A percentile compares a stretch with the other conserved stretches of the same genome.
phyloP scores from a whole-genome alignment of 1,139 yeast species.

The Candida glucosophila region DNA sequence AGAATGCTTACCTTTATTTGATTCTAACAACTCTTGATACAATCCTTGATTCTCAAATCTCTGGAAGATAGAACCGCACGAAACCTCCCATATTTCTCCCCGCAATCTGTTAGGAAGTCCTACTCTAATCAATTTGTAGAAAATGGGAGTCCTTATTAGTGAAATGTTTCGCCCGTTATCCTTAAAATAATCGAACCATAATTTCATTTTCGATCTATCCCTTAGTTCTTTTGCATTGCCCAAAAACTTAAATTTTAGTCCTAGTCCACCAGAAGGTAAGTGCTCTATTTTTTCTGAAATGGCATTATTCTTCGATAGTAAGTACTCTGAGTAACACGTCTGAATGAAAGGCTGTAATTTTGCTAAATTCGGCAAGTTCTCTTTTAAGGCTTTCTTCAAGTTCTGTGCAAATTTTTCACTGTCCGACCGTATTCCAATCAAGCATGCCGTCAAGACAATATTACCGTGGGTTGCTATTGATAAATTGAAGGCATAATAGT shows the following conservation, averaged over 20 bases:
- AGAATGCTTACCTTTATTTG: conserved; percentile 56
- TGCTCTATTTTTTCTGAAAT: conserved; percentile 34
- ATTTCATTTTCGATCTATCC: conserved; percentile 78
- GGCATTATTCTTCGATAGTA: conserved; percentile 52
- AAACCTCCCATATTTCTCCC: conserved; percentile 94
- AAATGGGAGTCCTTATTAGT: conserved; percentile 63
- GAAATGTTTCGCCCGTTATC: conserved; percentile 81
- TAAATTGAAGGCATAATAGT: conserved; percentile 72
- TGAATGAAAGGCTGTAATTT: conserved; percentile 57
- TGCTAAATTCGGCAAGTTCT: conserved; percentile 56
- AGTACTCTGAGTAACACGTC: conserved; percentile 79
- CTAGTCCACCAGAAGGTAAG: conserved; percentile 82
- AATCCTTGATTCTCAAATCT: conserved; percentile 56
- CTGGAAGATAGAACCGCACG: conserved; percentile 77
- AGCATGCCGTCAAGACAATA: conserved; percentile 54
- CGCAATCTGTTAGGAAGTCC: conserved; percentile 88
- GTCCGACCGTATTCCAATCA: conserved; percentile 70
- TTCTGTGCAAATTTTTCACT: conserved; percentile 74
- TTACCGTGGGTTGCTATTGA: conserved; percentile 65
- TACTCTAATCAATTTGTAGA: conserved; percentile 74
- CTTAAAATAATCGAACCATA: conserved; percentile 88
- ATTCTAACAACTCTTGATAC: conserved; percentile 50
- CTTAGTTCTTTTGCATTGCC: conserved; percentile 74
- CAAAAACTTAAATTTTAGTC: conserved; percentile 75
- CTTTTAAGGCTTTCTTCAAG: conserved; percentile 53